Conservation (phyloP, 331 rosid genomes). For the Prunus yedoensis region DNA sequence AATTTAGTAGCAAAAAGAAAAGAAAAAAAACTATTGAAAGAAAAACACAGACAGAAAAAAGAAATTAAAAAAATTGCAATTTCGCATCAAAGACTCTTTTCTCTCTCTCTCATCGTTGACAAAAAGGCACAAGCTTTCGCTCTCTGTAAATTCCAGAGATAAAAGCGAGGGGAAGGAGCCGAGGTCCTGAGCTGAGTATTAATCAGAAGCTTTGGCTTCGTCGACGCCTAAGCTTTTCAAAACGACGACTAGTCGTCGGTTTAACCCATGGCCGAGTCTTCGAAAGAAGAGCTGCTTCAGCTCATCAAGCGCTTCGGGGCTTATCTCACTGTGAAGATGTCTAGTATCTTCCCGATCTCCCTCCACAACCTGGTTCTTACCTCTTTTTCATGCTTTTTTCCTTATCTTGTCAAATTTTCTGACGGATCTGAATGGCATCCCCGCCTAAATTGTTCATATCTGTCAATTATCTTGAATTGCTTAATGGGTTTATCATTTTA, state of each 20-base stretch:
- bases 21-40: too few species aligned
- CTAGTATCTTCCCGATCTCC: conserved; percentile 58
- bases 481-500: neutral
- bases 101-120: neutral
- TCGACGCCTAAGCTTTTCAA: neutral
- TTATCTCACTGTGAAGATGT: conserved; percentile 66
- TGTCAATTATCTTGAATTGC: neutral
- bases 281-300: conserved; percentile 66
- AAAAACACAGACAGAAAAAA: neutral
- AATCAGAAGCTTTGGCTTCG: neutral
- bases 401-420: conserved; percentile 1
- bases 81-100: neutral
- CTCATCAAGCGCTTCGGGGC: conserved; percentile 77
- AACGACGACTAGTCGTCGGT: conserved; percentile 11
- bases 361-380: conserved; percentile 53
- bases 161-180: neutral
- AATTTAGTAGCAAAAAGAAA: too few species aligned
- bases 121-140: neutral
- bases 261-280: conserved; percentile 54
- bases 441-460: neutral
- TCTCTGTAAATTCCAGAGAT: neutral
- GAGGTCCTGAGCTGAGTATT: neutral
- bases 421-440: conserved; percentile 40
- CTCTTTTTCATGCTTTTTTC: neutral
- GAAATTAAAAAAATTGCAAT: neutral